Evolutionary conservation across 2,329 filamentous ascomycete species (phyloP).

Genomic region (Aspergillus caelatus): DNA sequence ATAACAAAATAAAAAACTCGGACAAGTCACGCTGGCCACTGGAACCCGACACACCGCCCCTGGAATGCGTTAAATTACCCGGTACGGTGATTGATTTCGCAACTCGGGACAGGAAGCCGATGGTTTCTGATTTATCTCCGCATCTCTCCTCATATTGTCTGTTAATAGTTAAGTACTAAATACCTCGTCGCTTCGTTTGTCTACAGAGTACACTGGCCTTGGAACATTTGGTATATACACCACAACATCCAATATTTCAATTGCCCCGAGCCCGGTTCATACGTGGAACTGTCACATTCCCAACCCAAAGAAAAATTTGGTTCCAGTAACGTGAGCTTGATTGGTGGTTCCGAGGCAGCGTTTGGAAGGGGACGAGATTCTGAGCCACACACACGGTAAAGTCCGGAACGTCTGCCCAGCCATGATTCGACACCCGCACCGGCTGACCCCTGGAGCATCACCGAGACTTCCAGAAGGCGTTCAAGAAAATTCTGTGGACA

Average conservation of each 20-base stretch:
- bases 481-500: slow-evolving; percentile 3
- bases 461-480: slow-evolving; percentile 2
- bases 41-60: slow-evolving; percentile 13
- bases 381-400: slow-evolving; percentile 15
- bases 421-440: slow-evolving; percentile 5
- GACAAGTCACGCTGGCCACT: slow-evolving; percentile 5
- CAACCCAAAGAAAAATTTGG: background rate
- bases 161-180: background rate
- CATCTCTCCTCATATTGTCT: background rate
- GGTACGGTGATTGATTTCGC: background rate
- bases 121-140: slow-evolving; percentile 4
- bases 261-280: background rate
- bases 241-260: background rate
- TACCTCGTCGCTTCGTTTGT: background rate
- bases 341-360: background rate
- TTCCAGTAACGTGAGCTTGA: background rate
- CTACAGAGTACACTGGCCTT: background rate
- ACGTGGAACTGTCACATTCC: background rate
- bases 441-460: slow-evolving; percentile 4
- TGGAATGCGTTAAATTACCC: slow-evolving; percentile 14
- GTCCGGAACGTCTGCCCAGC: slow-evolving; percentile 11
- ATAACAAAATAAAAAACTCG: background rate
- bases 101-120: background rate
- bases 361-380: background rate
- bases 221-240: background rate